phyloP scores from a whole-genome alignment of 352 stramenopile genomes.

The Phytophthora cactorum region DNA sequence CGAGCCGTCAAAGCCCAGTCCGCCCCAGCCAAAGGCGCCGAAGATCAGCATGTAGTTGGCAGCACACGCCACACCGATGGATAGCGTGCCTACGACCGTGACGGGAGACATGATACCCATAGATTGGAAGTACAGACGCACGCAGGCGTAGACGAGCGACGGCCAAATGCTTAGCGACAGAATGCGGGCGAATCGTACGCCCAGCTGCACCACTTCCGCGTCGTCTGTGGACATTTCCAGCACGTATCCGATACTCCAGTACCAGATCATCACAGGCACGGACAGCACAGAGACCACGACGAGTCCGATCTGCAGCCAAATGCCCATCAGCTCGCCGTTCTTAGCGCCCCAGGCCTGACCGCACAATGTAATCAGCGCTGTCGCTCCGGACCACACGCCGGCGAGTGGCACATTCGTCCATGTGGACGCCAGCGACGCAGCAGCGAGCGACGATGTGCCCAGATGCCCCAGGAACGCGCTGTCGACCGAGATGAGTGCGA shows the following conservation, averaged over 20 bases:
- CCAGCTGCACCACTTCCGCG: slow-evolving; percentile 65
- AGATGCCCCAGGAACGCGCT: slow-evolving; percentile 81
- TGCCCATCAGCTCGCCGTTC: slow-evolving; percentile 66
- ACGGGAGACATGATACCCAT: slow-evolving; percentile 83
- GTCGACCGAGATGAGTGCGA: slow-evolving; percentile 81
- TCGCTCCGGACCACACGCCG: slow-evolving; percentile 71
- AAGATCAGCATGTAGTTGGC: slow-evolving; percentile 79
- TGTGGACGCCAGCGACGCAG: slow-evolving; percentile 74
- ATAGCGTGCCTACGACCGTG: slow-evolving; percentile 70
- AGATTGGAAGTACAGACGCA: slow-evolving; percentile 85
- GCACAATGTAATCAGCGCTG: slow-evolving; percentile 79
- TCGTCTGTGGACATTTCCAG: slow-evolving; percentile 74
- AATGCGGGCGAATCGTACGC: slow-evolving; percentile 77
- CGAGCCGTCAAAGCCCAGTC: slow-evolving; percentile 81
- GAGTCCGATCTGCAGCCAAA: slow-evolving; percentile 81
- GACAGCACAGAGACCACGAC: slow-evolving; percentile 51
- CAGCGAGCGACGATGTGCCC: slow-evolving; percentile 71
- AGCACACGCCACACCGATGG: slow-evolving; percentile 62
- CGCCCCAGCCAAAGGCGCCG: slow-evolving; percentile 54
- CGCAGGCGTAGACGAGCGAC: slow-evolving; percentile 76
- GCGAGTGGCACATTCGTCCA: slow-evolving; percentile 79
- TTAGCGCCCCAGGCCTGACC: slow-evolving; percentile 76
- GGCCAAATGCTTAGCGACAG: slow-evolving; percentile 82
- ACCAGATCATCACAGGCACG: slow-evolving; percentile 69
- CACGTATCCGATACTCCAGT: slow-evolving; percentile 60